Base-by-base conservation (phyloP, 2,329 filamentous ascomycete species). In the Verticillium zaregamsianum region DNA sequence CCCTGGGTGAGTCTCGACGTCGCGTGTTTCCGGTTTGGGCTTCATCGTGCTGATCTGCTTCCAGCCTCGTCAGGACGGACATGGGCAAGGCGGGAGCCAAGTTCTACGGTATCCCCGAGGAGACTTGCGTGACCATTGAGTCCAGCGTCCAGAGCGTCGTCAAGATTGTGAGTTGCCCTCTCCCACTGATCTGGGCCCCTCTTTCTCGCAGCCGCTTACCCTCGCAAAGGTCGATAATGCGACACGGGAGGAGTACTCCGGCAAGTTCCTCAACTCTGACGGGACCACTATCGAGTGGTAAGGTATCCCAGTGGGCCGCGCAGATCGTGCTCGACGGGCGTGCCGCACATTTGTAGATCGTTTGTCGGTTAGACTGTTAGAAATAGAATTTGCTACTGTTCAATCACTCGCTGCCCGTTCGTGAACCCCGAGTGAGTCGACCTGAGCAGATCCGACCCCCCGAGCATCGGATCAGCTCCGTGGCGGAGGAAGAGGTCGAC, bases 11-110 rank as follows among this genome's bases (percentile, higher is more conserved):
- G 66, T 65, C 28, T 40, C 14, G 12, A 2, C 8, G 8, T 31
- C 3, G 23, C 15, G 17, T 31, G 2, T 8, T 57, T 14, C 8
- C 9, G 5, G 33, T 20, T 28, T 23, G 33, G 4, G 23, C 2
- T 9, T 1, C 25, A 17, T 25, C 17, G 25, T 33, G 55, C 60
- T 28, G 60, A 57, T 25, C 45, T 31, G 14, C 20, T 25, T 31
- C 2, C 40, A 72, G 70, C 2, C 76, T 74, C 67, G 74, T 78
- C 0, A 72, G 77, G 62, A 81, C 78, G 0, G 76, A 75, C 5
- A 76, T 79, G 69, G 79, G 79, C 0, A 75, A 76, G 61, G 60
- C 57, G 0, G 74, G 70, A 37, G 76, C 78, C 0, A 63, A 69
- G 56, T 57, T 49, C 0, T 57, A 71, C 11, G 76, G 75, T 0